phyloP scores from a whole-genome alignment of 805 yeast genomes.

The Saccharomycopsis selenospora region DNA sequence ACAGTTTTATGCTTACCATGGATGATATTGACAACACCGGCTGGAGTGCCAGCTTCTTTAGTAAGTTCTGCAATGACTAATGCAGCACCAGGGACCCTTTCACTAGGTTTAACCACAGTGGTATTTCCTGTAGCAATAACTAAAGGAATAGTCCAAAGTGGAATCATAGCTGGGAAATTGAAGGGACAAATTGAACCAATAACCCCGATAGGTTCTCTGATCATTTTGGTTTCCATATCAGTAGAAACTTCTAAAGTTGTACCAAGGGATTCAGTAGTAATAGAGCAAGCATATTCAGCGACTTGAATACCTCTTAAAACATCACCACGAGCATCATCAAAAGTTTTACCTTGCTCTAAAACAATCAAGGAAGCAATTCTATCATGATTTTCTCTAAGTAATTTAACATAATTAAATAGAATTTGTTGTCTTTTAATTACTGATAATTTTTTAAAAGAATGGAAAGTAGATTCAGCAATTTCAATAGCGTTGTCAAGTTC shows the following conservation, averaged over 20 bases:
- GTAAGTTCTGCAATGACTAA: conserved; percentile 66
- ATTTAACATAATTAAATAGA: conserved; percentile 59
- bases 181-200: conserved; percentile 74
- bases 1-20: conserved; percentile 73
- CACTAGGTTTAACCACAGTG: conserved; percentile 61
- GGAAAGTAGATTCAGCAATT: conserved; percentile 57
- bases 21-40: conserved; percentile 63
- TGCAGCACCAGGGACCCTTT: conserved; percentile 78
- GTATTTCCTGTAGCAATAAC: conserved; percentile 65
- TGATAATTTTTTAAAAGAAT: conserved; percentile 43
- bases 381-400: conserved; percentile 60
- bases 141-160: conserved; percentile 49
- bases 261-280: conserved; percentile 60
- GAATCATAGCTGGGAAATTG: conserved; percentile 82
- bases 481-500: conserved; percentile 62
- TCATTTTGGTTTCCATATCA: conserved; percentile 71
- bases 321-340: conserved; percentile 67
- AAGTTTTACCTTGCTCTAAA: conserved; percentile 71
- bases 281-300: conserved; percentile 58
- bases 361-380: conserved; percentile 58
- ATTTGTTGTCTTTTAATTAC: conserved; percentile 51
- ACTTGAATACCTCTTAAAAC: conserved; percentile 72
- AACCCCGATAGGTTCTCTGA: conserved; percentile 67
- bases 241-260: conserved; percentile 57
- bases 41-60: conserved; percentile 67